These are phyloP conservation scores for Sporothrix protearum DNA, from an alignment of 2,329 filamentous ascomycete species.

Conservation along the genomic window DNA sequence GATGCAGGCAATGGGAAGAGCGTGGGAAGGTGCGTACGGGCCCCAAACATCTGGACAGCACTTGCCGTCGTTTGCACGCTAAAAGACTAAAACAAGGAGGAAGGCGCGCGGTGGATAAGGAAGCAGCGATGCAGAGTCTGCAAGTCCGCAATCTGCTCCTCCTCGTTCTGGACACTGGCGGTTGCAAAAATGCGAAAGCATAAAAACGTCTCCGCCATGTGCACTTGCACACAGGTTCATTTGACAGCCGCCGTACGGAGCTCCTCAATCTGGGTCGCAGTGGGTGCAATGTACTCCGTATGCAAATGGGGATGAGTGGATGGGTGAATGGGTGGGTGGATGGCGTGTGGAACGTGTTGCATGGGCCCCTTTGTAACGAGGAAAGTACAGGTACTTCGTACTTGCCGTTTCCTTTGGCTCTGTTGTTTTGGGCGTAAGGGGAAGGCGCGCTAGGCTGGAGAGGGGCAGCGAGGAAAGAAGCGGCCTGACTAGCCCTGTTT, in stretches of 20 bases:
- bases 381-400: slow-evolving; percentile 9
- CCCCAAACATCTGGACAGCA: slow-evolving; percentile 2
- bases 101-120: not conserved
- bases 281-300: not conserved
- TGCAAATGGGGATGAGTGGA: not conserved
- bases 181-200: not conserved
- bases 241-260: slow-evolving; percentile 15
- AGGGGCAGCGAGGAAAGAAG: slow-evolving; percentile 5
- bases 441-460: not conserved
- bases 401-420: not conserved
- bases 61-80: not conserved
- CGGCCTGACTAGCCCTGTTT: slow-evolving; percentile 8
- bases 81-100: slow-evolving; percentile 10
- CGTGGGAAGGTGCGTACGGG: not conserved
- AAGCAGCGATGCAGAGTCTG: not conserved
- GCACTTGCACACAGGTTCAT: not conserved
- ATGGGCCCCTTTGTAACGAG: slow-evolving; percentile 13
- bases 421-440: not conserved
- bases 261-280: not conserved
- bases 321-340: not conserved
- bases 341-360: slow-evolving; percentile 14
- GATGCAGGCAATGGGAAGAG: not conserved
- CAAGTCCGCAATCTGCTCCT: not conserved
- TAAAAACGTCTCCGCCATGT: not conserved
- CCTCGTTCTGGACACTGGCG: not conserved